Percentiles rank a stretch among this genome's conserved stretches.
Evolutionary conservation across 2,329 filamentous ascomycete species (phyloP).

Genomic region (Xylaria sp.): DNA sequence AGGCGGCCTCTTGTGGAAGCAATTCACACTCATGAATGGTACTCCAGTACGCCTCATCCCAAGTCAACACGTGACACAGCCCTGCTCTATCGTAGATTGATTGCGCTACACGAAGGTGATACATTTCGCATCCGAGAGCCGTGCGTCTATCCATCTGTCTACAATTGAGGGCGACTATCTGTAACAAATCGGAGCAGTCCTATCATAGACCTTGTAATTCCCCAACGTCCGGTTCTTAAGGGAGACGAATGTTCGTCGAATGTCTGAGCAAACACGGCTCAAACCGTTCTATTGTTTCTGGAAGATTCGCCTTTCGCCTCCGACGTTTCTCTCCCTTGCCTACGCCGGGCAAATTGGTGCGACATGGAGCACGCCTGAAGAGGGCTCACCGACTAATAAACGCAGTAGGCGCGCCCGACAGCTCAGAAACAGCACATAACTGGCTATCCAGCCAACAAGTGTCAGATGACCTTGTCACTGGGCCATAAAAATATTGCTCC

Average conservation of each 20-base stretch:
- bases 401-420: not conserved
- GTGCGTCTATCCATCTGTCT: not conserved
- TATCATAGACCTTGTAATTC: no score
- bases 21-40: not conserved
- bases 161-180: not conserved
- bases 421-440: no score
- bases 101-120: conserved; percentile 16
- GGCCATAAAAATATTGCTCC: conserved; percentile 3
- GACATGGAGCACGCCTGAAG: conserved; percentile 8
- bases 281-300: not conserved
- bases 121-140: not conserved
- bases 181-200: no score
- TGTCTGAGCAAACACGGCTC: not conserved
- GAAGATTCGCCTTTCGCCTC: not conserved
- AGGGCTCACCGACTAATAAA: conserved; percentile 3
- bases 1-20: not conserved
- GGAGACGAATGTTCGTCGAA: not conserved
- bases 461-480: not conserved
- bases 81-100: not conserved
- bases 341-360: not conserved
- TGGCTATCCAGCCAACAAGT: not conserved
- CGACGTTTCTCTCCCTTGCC: not conserved
- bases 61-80: conserved; percentile 7
- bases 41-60: not conserved
- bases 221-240: no score